Percentiles rank a stretch among this genome's conserved stretches.
Evolutionary conservation across 176 grass and related monocot genomes (phyloP).

Genomic region (Triticum aestivum): IWGSC_CS_RefSeq_v2.1 NC_057799.1:564109296-564109795

Average conservation of each 20-base stretch:
- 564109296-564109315: conserved; percentile 81
- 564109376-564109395: conserved; percentile 73
- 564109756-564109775: no score
- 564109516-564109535: conserved; percentile 55
- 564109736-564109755: no score
- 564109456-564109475: conserved; percentile 79
- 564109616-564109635: conserved; percentile 45
- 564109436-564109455: conserved; percentile 81
- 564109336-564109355: conserved; percentile 53
- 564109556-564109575: conserved; percentile 53
- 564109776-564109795: no score
- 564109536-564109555: conserved; percentile 67
- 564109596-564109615: conserved; percentile 56
- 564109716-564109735: no score
- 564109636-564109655: background rate
- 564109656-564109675: conserved; percentile 13
- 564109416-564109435: conserved; percentile 87
- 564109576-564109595: conserved; percentile 41
- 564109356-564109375: conserved; percentile 51
- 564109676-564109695: conserved; percentile 29
- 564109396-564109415: conserved; percentile 76
- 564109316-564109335: conserved; percentile 70
- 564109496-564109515: conserved; percentile 58
- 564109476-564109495: conserved; percentile 69
- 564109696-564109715: background rate